Evolutionary conservation across 2,329 filamentous ascomycete species (phyloP), one percentile per base, ranked within the genome.

Genomic region (Ascochyta pisi): DNA sequence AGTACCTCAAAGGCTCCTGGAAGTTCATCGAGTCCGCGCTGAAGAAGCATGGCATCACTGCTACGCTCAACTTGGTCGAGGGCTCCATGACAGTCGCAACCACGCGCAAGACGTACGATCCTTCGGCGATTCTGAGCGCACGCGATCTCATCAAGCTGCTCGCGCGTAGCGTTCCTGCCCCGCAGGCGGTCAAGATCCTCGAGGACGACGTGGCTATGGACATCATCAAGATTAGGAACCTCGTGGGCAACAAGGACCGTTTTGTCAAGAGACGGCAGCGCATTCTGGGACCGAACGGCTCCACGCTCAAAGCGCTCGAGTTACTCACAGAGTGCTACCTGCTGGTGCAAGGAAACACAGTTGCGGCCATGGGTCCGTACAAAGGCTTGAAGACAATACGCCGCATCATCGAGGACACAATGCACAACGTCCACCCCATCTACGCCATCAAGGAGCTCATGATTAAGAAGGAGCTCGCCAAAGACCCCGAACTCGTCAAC

Each of bases 51-150:
- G 92, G 93, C 63, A 92, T 99, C 42, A 91, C 90, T 39, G 97
- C 94, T 73, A 93, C 90, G 8, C 86, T 99, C 24, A 94, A 99
- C 80, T 83, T 99, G 75, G 90, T 98, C 4, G 93, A 98, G 76
- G 95, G 95, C 72, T 92, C 88, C 74, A 98, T 98, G 94, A 93
- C 90, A 0, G 94, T 98, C 63, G 96, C 94, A 78, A 98, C 95
- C 23, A 98, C 94, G 7, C 83, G 90, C 68, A 93, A 93, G 76
- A 96, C 92, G 3, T 96, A 83, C 74, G 95, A 99, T 72, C 95
- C 95, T 7, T 92, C 93, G 6, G 86, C 93, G 4, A 96, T 99
- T 54, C 84, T 99, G 51, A 96, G 97, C 66, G 93, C 94, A 15
- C 87, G 95, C 63, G 95, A 99, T 75, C 82, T 99, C 60, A 95